These are phyloP conservation scores for Arthrocladium fulminans DNA, from an alignment of 2,329 filamentous ascomycete genomes.

Conservation along the genomic window DNA sequence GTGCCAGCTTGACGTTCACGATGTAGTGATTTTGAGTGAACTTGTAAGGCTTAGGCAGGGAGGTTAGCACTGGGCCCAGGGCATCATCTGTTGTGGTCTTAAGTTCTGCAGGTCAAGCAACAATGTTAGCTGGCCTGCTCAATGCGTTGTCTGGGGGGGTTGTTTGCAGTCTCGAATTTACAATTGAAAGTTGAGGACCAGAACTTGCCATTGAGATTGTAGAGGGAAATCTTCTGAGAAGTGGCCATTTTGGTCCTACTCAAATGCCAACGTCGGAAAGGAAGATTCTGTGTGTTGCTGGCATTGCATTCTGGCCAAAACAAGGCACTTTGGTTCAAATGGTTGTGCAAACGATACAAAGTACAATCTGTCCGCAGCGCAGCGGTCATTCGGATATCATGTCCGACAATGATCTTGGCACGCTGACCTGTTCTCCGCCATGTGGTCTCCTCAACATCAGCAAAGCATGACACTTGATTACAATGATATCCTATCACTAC, in stretches of 20 bases:
- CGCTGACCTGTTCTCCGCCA: too few relatives aligned
- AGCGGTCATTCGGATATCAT: too few relatives aligned
- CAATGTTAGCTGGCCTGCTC: constrained; percentile 1
- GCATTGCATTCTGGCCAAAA: not conserved
- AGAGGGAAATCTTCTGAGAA: constrained; percentile 35
- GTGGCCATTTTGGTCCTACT: constrained; percentile 7
- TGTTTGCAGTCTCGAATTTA: not conserved
- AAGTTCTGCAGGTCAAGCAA: constrained; percentile 58
- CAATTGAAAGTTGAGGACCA: constrained; percentile 5
- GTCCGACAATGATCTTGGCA: too few relatives aligned
- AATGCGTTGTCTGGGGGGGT: not conserved
- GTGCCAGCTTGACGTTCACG: constrained; percentile 68
- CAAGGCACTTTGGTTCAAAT: not conserved
- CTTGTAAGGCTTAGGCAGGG: constrained; percentile 50
- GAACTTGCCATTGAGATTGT: constrained; percentile 36
- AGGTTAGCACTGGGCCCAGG: constrained; percentile 85
- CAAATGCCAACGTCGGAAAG: not conserved
- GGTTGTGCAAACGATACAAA: not conserved
- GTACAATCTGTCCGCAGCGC: constrained; percentile 4
- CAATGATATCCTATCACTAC: too few relatives aligned
- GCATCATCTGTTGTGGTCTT: constrained; percentile 96
- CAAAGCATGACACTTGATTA: too few relatives aligned
- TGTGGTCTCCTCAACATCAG: too few relatives aligned
- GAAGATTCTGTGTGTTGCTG: not conserved
- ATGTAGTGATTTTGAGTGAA: constrained; percentile 76